Percentiles rank a stretch among this genome's conserved stretches.
phyloP scores from a whole-genome alignment of 1,284 basidiomycete genomes.

The Microbotryum intermedium region DNA sequence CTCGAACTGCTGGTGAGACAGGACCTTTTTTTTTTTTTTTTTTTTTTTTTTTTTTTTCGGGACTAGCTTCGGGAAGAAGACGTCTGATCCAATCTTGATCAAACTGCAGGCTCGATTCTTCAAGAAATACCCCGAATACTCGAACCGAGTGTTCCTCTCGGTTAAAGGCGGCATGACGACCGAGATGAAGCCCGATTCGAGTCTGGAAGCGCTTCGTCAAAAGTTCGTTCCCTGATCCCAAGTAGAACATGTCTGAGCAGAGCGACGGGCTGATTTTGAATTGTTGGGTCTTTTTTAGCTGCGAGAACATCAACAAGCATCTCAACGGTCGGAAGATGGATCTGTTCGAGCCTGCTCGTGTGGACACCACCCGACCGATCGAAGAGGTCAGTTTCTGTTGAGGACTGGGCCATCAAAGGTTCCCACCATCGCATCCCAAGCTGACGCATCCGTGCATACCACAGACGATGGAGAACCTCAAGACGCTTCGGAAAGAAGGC shows the following conservation, averaged over 20 bases:
- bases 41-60: no score
- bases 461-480: slow-evolving; percentile 30
- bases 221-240: slow-evolving; percentile 4
- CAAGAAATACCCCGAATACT: slow-evolving; percentile 31
- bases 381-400: slow-evolving; percentile 10
- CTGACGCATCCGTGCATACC: slow-evolving; percentile 11
- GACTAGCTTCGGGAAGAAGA: no score
- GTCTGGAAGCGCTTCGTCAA: slow-evolving; percentile 25
- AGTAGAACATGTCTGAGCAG: no score
- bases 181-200: slow-evolving; percentile 18
- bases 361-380: slow-evolving; percentile 15
- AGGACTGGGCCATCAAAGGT: neutral
- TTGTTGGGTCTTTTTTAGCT: no score
- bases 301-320: slow-evolving; percentile 28
- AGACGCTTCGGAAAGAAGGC: slow-evolving; percentile 32
- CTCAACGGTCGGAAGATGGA: slow-evolving; percentile 35
- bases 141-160: slow-evolving; percentile 31
- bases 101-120: slow-evolving; percentile 28
- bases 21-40: neutral
- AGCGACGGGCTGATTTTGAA: no score
- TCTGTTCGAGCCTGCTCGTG: slow-evolving; percentile 31
- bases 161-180: slow-evolving; percentile 33
- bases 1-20: slow-evolving; percentile 21
- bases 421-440: no score
- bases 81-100: neutral